These are phyloP conservation scores for Fraxinus sp. DNA, from an alignment of 305 asterid genomes.

Conservation along the genomic window DNA sequence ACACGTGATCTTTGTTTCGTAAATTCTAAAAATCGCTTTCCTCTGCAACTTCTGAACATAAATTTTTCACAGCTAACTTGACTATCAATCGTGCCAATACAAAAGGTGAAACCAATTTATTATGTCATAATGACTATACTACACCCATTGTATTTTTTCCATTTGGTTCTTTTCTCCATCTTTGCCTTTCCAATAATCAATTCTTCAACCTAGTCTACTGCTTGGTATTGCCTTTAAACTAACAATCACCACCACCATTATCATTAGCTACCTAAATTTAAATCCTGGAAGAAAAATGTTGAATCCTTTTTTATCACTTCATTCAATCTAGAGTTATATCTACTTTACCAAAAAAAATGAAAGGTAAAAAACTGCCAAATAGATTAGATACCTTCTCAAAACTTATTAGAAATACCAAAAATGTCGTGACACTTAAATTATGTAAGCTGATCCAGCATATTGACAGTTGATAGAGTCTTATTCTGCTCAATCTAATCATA, in stretches of 20 bases:
- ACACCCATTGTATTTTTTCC: background rate
- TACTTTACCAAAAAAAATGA: background rate
- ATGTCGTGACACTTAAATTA: background rate
- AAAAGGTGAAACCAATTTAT: background rate
- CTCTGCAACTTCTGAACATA: background rate
- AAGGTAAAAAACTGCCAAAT: background rate
- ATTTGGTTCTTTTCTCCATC: background rate
- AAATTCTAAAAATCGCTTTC: background rate
- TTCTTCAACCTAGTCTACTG: background rate
- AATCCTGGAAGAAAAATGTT: constrained; percentile 5
- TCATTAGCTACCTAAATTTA: background rate
- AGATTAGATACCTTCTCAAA: background rate
- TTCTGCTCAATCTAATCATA: constrained; percentile 10
- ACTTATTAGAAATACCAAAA: background rate
- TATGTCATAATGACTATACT: background rate
- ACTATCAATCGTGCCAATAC: background rate
- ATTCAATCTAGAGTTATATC: background rate
- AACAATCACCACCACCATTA: background rate
- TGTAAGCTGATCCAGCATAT: background rate
- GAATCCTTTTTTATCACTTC: background rate
- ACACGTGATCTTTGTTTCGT: background rate
- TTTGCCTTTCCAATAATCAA: background rate
- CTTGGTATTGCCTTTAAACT: background rate
- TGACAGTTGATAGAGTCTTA: constrained; percentile 3
- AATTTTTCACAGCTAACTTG: background rate